Conservation (phyloP, 2,329 filamentous ascomycete genomes). For the Ophiobolus disseminans region DNA sequence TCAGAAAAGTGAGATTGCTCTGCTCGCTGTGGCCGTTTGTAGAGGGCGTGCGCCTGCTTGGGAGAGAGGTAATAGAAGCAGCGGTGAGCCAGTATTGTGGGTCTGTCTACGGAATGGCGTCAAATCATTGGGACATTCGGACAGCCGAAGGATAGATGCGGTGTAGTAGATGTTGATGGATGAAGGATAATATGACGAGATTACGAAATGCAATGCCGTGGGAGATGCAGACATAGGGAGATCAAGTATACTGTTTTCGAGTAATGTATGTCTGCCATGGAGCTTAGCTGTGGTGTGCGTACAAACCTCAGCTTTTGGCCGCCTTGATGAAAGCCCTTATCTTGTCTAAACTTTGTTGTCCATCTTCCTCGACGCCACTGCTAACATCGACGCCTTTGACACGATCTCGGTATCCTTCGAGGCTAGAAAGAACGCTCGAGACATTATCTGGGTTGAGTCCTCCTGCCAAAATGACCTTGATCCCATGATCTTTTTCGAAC, state of each 20-base stretch:
- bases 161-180: no score
- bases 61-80: slow-evolving; percentile 22
- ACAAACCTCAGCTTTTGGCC: slow-evolving; percentile 57
- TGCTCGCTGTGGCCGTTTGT: no score
- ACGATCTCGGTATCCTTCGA: slow-evolving; percentile 66
- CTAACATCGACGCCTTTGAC: slow-evolving; percentile 90
- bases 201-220: not conserved
- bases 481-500: slow-evolving; percentile 71
- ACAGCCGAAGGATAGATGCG: not conserved
- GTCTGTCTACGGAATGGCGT: not conserved
- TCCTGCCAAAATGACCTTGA: slow-evolving; percentile 83
- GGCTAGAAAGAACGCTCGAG: slow-evolving; percentile 65
- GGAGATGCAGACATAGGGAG: no score
- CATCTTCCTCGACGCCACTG: slow-evolving; percentile 84
- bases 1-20: slow-evolving; percentile 20
- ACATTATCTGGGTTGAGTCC: slow-evolving; percentile 85
- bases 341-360: slow-evolving; percentile 79
- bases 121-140: not conserved
- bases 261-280: no score
- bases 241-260: no score
- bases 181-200: no score
- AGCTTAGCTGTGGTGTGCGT: not conserved
- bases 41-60: not conserved
- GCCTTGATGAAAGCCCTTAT: slow-evolving; percentile 81
- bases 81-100: not conserved